A percentile compares a stretch with the other conserved stretches of the same genome.
These are phyloP conservation scores for Adansonia grandidieri DNA, from an alignment of 441 rosid species.

Conservation along the genomic window DNA sequence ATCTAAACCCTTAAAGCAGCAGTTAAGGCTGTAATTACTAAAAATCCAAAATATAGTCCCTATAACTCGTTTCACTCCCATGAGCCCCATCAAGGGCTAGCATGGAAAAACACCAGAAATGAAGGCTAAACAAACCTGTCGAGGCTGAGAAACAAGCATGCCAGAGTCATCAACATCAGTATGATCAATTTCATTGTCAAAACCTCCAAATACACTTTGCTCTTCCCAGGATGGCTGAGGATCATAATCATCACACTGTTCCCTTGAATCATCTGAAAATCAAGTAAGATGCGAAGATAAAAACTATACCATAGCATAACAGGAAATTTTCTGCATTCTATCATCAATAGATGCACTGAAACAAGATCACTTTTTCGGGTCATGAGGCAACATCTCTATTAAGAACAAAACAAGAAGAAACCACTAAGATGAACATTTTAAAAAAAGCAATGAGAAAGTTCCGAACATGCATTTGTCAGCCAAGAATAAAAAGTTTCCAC, in stretches of 20 bases:
- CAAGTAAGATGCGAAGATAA: conserved; percentile 10
- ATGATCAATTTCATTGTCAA: conserved; percentile 55
- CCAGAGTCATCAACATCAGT: conserved; percentile 66
- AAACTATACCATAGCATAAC: conserved; percentile 2
- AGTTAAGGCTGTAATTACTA: neutral
- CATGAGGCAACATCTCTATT: neutral
- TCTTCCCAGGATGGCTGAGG: conserved; percentile 64
- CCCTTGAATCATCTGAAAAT: conserved; percentile 59
- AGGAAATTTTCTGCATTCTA: neutral
- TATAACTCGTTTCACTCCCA: neutral
- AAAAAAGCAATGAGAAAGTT: neutral
- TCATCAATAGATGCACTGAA: conserved; percentile 14
- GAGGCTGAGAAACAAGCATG: conserved; percentile 82
- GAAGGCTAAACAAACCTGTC: conserved; percentile 59
- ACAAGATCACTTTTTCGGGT: neutral
- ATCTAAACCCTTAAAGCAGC: conserved; percentile 8
- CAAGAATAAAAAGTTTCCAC: neutral
- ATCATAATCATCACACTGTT: conserved; percentile 53
- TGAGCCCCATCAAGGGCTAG: neutral
- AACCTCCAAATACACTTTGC: conserved; percentile 49
- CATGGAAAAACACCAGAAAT: conserved; percentile 14
- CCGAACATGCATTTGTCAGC: neutral
- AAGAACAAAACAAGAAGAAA: neutral
- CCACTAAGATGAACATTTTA: neutral
- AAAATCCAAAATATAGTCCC: neutral